These are phyloP conservation scores for Gaertneriomyces sp. DNA, from an alignment of 192 early-diverging fungal species.

Conservation along the genomic window DNA sequence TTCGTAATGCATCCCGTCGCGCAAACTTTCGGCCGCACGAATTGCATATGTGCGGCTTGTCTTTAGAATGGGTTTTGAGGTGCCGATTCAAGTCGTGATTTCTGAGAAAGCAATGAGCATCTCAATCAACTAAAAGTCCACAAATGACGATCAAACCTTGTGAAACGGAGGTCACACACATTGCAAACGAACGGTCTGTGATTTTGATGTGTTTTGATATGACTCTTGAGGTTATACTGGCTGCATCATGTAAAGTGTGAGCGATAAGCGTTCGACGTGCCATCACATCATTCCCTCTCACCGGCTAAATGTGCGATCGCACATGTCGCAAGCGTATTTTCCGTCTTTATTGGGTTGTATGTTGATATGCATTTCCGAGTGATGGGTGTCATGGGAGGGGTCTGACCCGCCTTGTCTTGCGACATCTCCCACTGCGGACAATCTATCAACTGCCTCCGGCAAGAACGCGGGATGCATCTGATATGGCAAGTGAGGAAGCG, in stretches of 20 bases:
- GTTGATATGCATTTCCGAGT: neutral
- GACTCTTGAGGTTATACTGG: conserved; percentile 39
- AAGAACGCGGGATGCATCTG: neutral
- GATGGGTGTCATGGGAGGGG: neutral
- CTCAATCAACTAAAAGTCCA: conserved; percentile 5
- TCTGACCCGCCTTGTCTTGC: neutral
- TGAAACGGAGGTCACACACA: conserved; percentile 33
- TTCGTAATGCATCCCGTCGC: conserved; percentile 35
- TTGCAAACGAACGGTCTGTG: conserved; percentile 39
- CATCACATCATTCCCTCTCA: neutral
- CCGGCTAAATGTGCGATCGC: conserved; percentile 31
- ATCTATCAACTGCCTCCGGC: neutral
- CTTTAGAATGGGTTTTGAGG: conserved; percentile 38
- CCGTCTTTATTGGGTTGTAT: conserved; percentile 16
- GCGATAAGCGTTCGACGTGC: neutral
- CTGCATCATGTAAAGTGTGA: conserved; percentile 20
- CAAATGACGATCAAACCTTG: conserved; percentile 28
- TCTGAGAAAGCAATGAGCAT: conserved; percentile 8
- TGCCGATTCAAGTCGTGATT: conserved; percentile 45
- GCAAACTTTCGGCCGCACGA: conserved; percentile 39
- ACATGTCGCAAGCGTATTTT: conserved; percentile 24
- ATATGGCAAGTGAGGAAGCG: conserved; percentile 18
- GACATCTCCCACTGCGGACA: neutral
- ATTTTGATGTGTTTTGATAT: conserved; percentile 42
- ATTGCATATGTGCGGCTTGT: conserved; percentile 32